phyloP scores from a whole-genome alignment of 495 filamentous ascomycete genomes.

The Daldinia decipiens region DNA sequence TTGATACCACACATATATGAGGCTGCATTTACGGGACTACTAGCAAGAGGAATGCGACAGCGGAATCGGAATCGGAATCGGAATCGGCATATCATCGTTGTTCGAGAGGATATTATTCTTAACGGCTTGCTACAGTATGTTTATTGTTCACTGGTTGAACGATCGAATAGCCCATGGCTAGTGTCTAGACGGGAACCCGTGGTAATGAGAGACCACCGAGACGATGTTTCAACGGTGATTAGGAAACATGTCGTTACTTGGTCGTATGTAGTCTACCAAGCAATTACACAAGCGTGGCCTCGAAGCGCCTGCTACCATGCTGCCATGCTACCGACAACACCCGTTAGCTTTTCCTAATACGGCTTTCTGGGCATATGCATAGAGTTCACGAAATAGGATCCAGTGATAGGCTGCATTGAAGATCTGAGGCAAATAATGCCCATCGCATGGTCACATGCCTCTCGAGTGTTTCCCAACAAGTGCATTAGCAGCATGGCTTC shows the following conservation, averaged over 20 bases:
- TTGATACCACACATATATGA: conserved; percentile 47
- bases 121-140: conserved; percentile 18
- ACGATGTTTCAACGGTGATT: conserved; percentile 15
- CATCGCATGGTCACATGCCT: conserved; percentile 31
- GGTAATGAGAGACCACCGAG: conserved; percentile 30
- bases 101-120: conserved; percentile 13
- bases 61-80: conserved; percentile 27
- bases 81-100: conserved; percentile 31
- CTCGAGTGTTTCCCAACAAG: conserved; percentile 24
- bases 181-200: conserved; percentile 23
- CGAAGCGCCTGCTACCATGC: conserved; percentile 4
- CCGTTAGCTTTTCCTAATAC: conserved; percentile 7
- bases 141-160: conserved; percentile 44
- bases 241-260: conserved; percentile 30
- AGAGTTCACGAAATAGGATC: conserved; percentile 7
- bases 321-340: conserved; percentile 1
- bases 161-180: conserved; percentile 19
- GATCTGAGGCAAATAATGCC: conserved; percentile 2
- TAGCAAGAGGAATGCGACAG: conserved; percentile 27
- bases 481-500: conserved; percentile 10
- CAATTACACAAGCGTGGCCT: conserved; percentile 23
- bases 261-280: conserved; percentile 39
- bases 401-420: conserved; percentile 8
- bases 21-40: conserved; percentile 41
- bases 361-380: conserved; percentile 6